Evolutionary conservation across 441 rosid species (phyloP), one percentile per base, ranked within the genome.

Genomic region (Populus tomentosa): DNA sequence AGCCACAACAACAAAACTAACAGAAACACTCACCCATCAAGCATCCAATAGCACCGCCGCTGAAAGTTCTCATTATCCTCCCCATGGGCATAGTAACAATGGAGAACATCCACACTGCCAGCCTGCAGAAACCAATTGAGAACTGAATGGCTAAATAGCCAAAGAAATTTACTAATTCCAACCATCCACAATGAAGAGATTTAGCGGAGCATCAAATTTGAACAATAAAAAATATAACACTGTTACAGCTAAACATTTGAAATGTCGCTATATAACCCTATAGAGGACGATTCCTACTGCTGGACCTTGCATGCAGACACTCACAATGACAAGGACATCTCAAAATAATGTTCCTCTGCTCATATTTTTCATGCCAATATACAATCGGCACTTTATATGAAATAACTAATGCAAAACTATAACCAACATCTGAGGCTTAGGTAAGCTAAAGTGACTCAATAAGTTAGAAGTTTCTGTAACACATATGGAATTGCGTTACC

Each of bases 81-180:
- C 36, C 95, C 93, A 72, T 91, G 95, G 73, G 95, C 95, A 72
- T 91, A 91, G 81, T 91, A 91, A 86, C 95, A 91, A 69, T 91
- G 95, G 63, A 91, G 87, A 80, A 82, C 95, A 81, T 91, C 90
- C 76, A 89, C 89, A 78, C 95, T 87, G 32, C 89, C 92, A 78
- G 85, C 83, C 95, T 89, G 77, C 24, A 81, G 23, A 24, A 76
- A 75, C 56, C 40, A 77, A 21, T 68, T 62, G 21, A 80, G 33
- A 69, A 63, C 40, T 59, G 30, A 72, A 20, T 66, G 16, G 80
- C 59, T 65, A 36, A 71, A 67, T 26, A 67, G 65, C 75, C 35
- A 76, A n/a, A 56, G 66, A 23, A 13, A 18, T 9, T 67, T 67
- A 28, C 21, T 73, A n/a, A 71, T 5, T 20, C 66, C 24, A 16